Base-by-base conservation (phyloP, 306 rosid species). In the Rosa persica region DNA sequence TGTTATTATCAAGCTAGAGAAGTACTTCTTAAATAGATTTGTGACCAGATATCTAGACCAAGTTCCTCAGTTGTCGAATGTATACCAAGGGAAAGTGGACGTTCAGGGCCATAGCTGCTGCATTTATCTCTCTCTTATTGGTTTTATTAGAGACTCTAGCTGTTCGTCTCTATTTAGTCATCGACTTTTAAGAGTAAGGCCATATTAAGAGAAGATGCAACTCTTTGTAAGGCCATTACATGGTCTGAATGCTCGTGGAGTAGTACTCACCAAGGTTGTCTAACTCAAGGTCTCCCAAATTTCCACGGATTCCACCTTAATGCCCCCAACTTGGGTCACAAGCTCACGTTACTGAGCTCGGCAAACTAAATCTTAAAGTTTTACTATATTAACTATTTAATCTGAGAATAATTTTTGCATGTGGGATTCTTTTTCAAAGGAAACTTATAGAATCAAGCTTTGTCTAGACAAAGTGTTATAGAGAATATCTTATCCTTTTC, bases 81-180 rank as follows among this genome's bases (percentile, higher is more conserved):
- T 79, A 38, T 85, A 82, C 66, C 39, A 44, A 4, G 77, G 84
- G 7, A 79, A 79, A 55, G 52, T 64, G 15, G 17, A 74, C 54
- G 2, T 65, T n/a, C n/a, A 64, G 8, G 71, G n/a, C n/a, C n/a
- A n/a, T n/a, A n/a, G n/a, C n/a, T n/a, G 54, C 20, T 49, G 20
- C 54, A 12, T 2, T 47, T 47, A 12, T 47, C 51, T 11, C 51
- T n/a, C n/a, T 47, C 52, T 12, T 12, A 12, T 13, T 47, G 44
- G 44, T 47, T 47, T 47, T 15, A 49, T 49, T 49, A 49, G 20
- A 49, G 54, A 48, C 54, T 48, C 54, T n/a, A n/a, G n/a, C n/a
- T 0, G 54, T 48, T 48, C 54, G 1, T 48, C 19, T 48, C 54
- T 51, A 51, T 51, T 5, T 6, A 52, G 23, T 19, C 3, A 19